Base-by-base conservation (phyloP, 352 stramenopile species). In the Globisporangium spiculum region DNA sequence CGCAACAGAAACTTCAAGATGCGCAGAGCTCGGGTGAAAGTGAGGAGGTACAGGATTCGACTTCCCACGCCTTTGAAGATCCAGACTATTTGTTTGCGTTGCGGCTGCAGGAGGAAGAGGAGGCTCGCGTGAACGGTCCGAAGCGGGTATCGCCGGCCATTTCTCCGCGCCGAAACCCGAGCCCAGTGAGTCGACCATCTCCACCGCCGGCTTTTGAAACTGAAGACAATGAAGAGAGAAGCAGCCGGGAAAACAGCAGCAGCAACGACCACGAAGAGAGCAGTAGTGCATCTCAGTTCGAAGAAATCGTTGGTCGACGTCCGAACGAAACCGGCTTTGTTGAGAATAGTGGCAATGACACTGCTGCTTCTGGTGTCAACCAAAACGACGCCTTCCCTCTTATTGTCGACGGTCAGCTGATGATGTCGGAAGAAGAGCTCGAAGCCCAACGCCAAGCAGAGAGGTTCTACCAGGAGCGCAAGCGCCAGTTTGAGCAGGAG, bases 91-190 rank as follows among this genome's bases (percentile, higher is more conserved):
- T 92, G 8, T 60, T 95, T 8, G 89, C 89, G 1, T 69, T 94
- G 44, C 83, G 77, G 30, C 74, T 96, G 2, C 88, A 94, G 61
- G 75, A 90, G 54, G 84, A 97, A 77, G 88, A 97, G 71, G 83
- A 96, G 34, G 79, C 69, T 36, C 67, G 61, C 10, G 48, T 66
- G 38, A 61, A 65, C 26, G 57, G 65, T 18, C 44, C 55, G 5
- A 71, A 74, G 44, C 44, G 60, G 1, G 24, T 68, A 16, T 66
- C 69, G 1, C 66, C 69, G 9, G 7, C 22, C 16, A 32, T 50
- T 12, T 71, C 69, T 24, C 66, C 69, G 6, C 65, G 60, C 22
- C 14, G 53, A 5, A 67, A 71, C 57, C 67, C 67, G 1, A 81
- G 69, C 48, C 79, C 75, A 50, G 68, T 52, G 50, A 46, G 34